Conservation (phyloP, 345 rosid species). For the Mercurialis annua region DNA sequence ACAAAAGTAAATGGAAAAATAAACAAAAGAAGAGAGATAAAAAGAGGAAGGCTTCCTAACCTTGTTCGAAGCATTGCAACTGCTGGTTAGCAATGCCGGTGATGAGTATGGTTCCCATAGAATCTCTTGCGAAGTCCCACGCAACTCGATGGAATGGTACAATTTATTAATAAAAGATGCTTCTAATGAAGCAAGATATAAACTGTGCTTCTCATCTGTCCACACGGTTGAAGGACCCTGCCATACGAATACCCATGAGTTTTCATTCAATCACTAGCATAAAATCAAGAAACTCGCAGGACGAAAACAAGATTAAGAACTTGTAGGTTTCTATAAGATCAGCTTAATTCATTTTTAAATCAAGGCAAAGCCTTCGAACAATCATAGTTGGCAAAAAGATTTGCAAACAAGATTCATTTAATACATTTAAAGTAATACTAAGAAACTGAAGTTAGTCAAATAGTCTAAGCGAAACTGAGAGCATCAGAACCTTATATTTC, state of each 20-base stretch:
- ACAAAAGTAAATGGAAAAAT: background rate
- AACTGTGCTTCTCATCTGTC: conserved; percentile 74
- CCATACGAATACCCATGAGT: conserved; percentile 5
- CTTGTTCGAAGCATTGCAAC: conserved; percentile 37
- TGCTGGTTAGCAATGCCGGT: conserved; percentile 19
- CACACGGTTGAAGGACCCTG: conserved; percentile 50
- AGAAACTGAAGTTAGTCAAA: too few relatives aligned
- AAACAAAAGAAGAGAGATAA: too few relatives aligned
- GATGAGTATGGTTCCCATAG: conserved; percentile 22
- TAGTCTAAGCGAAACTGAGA: too few relatives aligned
- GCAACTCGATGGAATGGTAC: conserved; percentile 33
- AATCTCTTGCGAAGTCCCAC: conserved; percentile 19
- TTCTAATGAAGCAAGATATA: conserved; percentile 57
- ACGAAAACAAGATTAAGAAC: background rate
- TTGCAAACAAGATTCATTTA: too few relatives aligned
- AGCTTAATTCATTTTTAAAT: too few relatives aligned
- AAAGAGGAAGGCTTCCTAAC: conserved; percentile 24
- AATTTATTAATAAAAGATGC: conserved; percentile 64
- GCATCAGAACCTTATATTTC: too few relatives aligned
- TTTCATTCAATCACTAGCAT: background rate
- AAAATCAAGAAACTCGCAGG: too few relatives aligned
- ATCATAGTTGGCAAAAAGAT: background rate
- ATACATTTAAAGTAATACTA: too few relatives aligned
- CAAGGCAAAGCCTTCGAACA: too few relatives aligned
- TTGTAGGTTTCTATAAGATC: background rate